Evolutionary conservation across 345 rosid species (phyloP).

Genomic region (Chamaenerion angustifolium): DNA sequence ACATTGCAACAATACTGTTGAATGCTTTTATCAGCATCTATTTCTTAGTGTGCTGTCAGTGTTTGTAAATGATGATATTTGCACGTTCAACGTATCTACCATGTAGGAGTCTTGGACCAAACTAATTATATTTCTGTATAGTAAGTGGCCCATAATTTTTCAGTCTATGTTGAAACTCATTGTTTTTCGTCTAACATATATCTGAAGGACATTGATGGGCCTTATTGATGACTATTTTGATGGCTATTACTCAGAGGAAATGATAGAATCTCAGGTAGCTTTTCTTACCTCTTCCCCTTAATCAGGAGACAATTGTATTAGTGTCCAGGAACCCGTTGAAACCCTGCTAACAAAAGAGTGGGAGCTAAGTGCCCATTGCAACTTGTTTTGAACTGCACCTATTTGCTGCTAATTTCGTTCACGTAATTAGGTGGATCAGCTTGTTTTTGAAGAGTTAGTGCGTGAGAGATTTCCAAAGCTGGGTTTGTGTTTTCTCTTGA

Average conservation of each 20-base stretch:
- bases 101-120: too few species aligned
- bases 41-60: too few species aligned
- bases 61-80: too few species aligned
- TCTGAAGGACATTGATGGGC: conserved; percentile 70
- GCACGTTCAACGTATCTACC: too few species aligned
- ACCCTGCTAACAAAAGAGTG: too few species aligned
- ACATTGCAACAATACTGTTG: neutral
- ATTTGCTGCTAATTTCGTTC: conserved; percentile 14
- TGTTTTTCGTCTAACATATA: neutral
- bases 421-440: conserved; percentile 80
- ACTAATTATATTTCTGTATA: too few species aligned
- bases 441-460: conserved; percentile 88
- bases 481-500: conserved; percentile 34
- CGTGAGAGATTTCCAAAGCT: conserved; percentile 95
- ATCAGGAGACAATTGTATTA: too few species aligned
- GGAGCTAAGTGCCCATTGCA: neutral
- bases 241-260: conserved; percentile 96
- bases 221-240: conserved; percentile 87
- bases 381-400: neutral
- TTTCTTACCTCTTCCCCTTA: neutral
- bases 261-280: conserved; percentile 95
- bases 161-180: neutral
- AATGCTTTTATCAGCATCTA: neutral
- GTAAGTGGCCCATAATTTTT: neutral
- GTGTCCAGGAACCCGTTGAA: neutral